Conservation (phyloP, 2,329 filamentous ascomycete genomes). For the Penicillium capsulatum region DNA sequence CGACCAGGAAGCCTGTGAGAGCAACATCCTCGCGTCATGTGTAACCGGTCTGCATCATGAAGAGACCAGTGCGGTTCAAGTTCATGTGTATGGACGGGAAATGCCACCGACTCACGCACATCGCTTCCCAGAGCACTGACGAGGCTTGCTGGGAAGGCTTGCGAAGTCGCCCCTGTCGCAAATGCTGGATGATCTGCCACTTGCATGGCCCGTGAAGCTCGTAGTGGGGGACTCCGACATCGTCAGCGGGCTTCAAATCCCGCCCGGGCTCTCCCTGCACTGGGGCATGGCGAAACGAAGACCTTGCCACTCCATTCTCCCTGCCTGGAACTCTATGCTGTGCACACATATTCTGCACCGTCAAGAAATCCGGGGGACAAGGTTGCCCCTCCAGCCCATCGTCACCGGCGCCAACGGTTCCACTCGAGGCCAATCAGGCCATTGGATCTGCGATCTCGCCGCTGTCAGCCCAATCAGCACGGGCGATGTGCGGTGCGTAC, state of each 20-base stretch:
- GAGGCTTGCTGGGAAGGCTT: conserved; percentile 3
- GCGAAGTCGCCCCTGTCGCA: conserved; percentile 1
- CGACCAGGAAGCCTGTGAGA: background rate
- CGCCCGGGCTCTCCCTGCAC: background rate
- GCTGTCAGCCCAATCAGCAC: conserved; percentile 4
- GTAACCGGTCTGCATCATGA: background rate
- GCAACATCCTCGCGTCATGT: background rate
- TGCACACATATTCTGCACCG: conserved; percentile 8
- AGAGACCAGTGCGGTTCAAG: background rate
- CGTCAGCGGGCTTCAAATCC: background rate
- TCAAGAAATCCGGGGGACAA: conserved; percentile 12
- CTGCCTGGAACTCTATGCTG: conserved; percentile 9
- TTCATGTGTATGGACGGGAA: background rate
- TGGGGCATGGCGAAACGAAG: background rate
- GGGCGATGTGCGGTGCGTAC: background rate
- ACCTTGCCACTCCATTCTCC: conserved; percentile 6
- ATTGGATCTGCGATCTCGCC: conserved; percentile 1
- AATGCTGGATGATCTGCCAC: conserved; percentile 2
- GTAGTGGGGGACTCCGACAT: background rate
- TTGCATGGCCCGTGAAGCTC: conserved; percentile 6
- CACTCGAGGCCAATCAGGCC: conserved; percentile 3
- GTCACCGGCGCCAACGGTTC: too few species aligned
- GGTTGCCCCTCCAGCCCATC: too few species aligned
- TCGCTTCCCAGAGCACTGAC: too few species aligned
- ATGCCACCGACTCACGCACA: too few species aligned